phyloP scores from a whole-genome alignment of 495 filamentous ascomycete species.

The Extremus antarcticus region DNA sequence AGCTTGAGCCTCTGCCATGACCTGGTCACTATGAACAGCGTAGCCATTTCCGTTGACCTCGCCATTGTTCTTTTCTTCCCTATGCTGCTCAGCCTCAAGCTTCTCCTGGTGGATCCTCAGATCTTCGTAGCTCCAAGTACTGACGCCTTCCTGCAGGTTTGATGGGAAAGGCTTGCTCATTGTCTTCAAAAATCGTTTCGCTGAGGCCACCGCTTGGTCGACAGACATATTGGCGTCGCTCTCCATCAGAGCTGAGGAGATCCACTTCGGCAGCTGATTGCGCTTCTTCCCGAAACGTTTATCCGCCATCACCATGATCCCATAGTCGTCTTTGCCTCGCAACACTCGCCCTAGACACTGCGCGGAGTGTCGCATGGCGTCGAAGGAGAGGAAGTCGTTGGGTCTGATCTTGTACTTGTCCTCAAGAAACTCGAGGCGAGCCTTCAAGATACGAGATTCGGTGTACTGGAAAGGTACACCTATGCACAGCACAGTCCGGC shows the following conservation, averaged over 20 bases:
- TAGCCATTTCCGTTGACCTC: conserved; percentile 6
- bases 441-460: conserved; percentile 92
- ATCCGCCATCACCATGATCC: conserved; percentile 96
- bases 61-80: conserved; percentile 22
- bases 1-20: conserved; percentile 15
- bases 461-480: conserved; percentile 99
- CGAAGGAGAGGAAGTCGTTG: conserved; percentile 97
- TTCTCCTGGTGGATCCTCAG: conserved; percentile 68
- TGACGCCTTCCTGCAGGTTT: conserved; percentile 79
- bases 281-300: conserved; percentile 83
- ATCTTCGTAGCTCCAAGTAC: conserved; percentile 76
- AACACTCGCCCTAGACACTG: conserved; percentile 95
- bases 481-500: conserved; percentile 90
- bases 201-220: conserved; percentile 84
- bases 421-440: conserved; percentile 85
- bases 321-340: conserved; percentile 96
- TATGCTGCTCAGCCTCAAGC: conserved; percentile 52
- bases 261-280: conserved; percentile 90
- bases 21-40: conserved; percentile 9
- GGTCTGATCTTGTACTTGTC: conserved; percentile 96
- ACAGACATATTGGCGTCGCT: conserved; percentile 80
- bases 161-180: conserved; percentile 86
- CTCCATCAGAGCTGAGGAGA: conserved; percentile 75
- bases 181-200: conserved; percentile 75
- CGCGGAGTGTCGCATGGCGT: conserved; percentile 95